Percentiles rank a stretch among this genome's conserved stretches.
phyloP scores from a whole-genome alignment of 2,329 filamentous ascomycete species.

The Capronia americana region DNA sequence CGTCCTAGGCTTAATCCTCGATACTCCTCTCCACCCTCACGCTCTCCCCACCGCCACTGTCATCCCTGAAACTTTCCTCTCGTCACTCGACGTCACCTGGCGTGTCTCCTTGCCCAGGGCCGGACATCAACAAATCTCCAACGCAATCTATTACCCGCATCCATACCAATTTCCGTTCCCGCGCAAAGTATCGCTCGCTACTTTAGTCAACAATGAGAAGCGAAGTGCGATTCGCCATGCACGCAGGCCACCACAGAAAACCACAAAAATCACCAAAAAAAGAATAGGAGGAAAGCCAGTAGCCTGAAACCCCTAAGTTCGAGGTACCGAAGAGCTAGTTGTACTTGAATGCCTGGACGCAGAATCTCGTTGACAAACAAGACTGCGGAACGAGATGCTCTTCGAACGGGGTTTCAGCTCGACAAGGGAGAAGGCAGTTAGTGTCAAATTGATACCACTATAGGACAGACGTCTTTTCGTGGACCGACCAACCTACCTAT shows the following conservation, averaged over 20 bases:
- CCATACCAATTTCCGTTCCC: neutral
- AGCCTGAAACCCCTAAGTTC: constrained; percentile 4
- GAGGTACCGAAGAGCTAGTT: neutral
- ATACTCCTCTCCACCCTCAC: neutral
- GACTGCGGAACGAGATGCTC: neutral
- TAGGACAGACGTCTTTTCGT: no score
- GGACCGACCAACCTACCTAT: neutral
- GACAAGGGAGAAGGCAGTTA: neutral
- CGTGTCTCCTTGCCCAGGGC: constrained; percentile 8
- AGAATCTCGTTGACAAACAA: neutral
- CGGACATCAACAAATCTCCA: constrained; percentile 8
- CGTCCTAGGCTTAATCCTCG: neutral
- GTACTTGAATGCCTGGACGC: neutral
- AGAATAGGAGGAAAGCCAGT: constrained; percentile 37
- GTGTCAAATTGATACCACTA: neutral
- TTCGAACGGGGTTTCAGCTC: neutral
- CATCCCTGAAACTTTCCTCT: neutral
- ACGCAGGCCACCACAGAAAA: constrained; percentile 19
- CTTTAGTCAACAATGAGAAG: neutral
- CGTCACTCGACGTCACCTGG: constrained; percentile 16
- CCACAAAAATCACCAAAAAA: constrained; percentile 34
- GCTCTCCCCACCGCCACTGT: neutral
- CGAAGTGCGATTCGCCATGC: constrained; percentile 9
- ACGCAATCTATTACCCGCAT: constrained; percentile 8
- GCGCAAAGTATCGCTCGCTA: neutral